A percentile compares a stretch with the other conserved stretches of the same genome.
Conservation (phyloP, 805 yeast species). For the Wickerhamiella alocasiicola region DNA sequence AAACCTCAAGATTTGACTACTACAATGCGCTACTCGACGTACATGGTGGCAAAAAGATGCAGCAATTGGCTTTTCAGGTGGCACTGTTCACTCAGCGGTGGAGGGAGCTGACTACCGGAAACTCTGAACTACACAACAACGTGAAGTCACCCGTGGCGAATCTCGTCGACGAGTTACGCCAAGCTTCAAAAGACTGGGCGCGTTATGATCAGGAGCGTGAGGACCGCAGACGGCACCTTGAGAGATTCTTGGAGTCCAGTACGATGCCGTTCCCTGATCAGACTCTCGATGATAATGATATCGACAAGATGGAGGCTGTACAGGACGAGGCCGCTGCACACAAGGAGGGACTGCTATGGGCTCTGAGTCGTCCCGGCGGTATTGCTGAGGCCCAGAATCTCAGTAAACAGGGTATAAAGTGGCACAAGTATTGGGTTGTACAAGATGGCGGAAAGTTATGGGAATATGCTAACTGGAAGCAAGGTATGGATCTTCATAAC, state of each 20-base stretch:
- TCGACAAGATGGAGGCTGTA: background rate
- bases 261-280: conserved; percentile 1
- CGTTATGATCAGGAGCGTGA: conserved; percentile 30
- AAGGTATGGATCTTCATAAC: conserved; percentile 46
- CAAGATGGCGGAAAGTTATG: conserved; percentile 52
- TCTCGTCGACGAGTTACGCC: conserved; percentile 26
- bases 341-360: conserved; percentile 35
- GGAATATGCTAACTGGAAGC: conserved; percentile 74
- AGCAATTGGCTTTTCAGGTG: conserved; percentile 28
- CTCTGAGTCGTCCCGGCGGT: conserved; percentile 31
- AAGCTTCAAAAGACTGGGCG: conserved; percentile 30
- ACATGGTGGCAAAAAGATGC: conserved; percentile 33
- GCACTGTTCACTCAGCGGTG: conserved; percentile 29
- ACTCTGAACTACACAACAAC: conserved; percentile 21
- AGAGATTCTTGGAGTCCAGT: conserved; percentile 19
- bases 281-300: conserved; percentile 4
- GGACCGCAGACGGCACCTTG: conserved; percentile 28
- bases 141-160: conserved; percentile 26
- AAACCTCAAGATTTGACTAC: conserved; percentile 33
- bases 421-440: conserved; percentile 88
- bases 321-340: conserved; percentile 13
- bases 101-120: conserved; percentile 22
- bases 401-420: conserved; percentile 30
- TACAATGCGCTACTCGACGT: conserved; percentile 31
- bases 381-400: conserved; percentile 26